Percentiles rank a stretch among this genome's conserved stretches.
phyloP scores from a whole-genome alignment of 2,329 filamentous ascomycete species.

The Microdochium paspali region DNA sequence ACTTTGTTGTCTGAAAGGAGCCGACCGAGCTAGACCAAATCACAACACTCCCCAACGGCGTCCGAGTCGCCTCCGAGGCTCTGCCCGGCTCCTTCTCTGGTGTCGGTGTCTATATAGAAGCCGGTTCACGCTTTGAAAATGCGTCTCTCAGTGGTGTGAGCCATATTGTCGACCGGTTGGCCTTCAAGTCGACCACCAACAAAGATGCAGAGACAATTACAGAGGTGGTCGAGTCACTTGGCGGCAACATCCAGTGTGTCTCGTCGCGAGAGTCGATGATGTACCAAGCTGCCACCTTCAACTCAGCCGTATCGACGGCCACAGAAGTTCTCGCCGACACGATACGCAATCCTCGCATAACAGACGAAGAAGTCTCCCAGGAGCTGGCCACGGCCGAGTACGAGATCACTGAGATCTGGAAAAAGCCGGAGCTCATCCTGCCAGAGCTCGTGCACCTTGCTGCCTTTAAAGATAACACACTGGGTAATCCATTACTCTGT shows the following conservation, averaged over 20 bases:
- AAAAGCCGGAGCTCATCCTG: constrained; percentile 89
- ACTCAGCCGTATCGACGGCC: constrained; percentile 75
- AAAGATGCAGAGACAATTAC: constrained; percentile 76
- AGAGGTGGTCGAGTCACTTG: constrained; percentile 76
- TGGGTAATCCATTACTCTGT: constrained; percentile 88
- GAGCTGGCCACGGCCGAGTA: constrained; percentile 90
- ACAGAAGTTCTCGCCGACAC: constrained; percentile 86
- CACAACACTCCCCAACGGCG: constrained; percentile 81
- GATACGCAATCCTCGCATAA: constrained; percentile 76
- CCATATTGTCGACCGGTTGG: constrained; percentile 90
- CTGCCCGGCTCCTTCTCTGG: constrained; percentile 91
- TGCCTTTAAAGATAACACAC: constrained; percentile 89
- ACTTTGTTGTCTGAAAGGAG: constrained; percentile 41
- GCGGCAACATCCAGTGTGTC: constrained; percentile 94
- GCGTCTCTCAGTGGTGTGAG: constrained; percentile 77
- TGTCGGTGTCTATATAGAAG: constrained; percentile 91
- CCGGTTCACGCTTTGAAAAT: constrained; percentile 89
- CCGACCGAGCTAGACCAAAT: constrained; percentile 80
- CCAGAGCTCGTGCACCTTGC: constrained; percentile 94
- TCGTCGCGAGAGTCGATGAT: constrained; percentile 93
- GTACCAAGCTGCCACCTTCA: constrained; percentile 98
- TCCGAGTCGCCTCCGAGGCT: constrained; percentile 90
- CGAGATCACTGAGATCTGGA: constrained; percentile 96
- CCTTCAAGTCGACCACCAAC: constrained; percentile 78
- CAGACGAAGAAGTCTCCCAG: constrained; percentile 74